Evolutionary conservation across 208 protist species (phyloP).

Genomic region (Leishmania martiniquensis): DNA sequence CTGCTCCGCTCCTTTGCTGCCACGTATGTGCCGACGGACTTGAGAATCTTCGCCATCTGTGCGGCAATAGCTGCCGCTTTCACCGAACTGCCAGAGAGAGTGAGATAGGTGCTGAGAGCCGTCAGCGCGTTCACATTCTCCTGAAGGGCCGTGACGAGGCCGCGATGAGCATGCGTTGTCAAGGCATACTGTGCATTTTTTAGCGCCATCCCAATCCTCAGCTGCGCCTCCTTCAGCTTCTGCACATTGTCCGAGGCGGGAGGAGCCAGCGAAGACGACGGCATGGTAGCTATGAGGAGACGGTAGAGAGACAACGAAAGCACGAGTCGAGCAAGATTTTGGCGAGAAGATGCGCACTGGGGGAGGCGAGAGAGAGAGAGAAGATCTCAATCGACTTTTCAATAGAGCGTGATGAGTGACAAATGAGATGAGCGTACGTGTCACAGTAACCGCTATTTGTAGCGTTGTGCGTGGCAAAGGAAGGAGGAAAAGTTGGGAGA

Average conservation of each 20-base stretch:
- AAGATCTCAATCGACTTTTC: not conserved
- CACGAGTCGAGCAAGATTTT: not conserved
- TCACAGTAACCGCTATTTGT: not conserved
- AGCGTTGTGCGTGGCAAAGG: not conserved
- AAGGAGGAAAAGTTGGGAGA: not conserved
- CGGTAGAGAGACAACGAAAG: not conserved
- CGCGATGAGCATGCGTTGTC: slow-evolving; percentile 38
- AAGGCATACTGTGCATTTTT: slow-evolving; percentile 70
- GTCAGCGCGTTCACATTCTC: slow-evolving; percentile 50
- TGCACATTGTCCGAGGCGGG: slow-evolving; percentile 30
- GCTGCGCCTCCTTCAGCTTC: slow-evolving; percentile 45
- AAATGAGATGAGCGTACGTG: not conserved
- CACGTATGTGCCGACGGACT: slow-evolving; percentile 38
- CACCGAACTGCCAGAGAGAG: slow-evolving; percentile 50
- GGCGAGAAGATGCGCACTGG: not conserved
- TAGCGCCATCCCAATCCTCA: slow-evolving; percentile 59
- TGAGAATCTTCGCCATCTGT: slow-evolving; percentile 69
- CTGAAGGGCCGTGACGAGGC: slow-evolving; percentile 41
- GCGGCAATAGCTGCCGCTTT: slow-evolving; percentile 71
- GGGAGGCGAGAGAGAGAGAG: not conserved
- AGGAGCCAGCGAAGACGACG: slow-evolving; percentile 6
- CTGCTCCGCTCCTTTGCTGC: slow-evolving; percentile 22
- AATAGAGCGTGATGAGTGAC: not conserved
- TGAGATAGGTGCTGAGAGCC: slow-evolving; percentile 63
- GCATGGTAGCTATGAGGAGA: not conserved